Evolutionary conservation across 108 stramenopile species (phyloP).

Genomic region (Skeletonema menzelii): DNA sequence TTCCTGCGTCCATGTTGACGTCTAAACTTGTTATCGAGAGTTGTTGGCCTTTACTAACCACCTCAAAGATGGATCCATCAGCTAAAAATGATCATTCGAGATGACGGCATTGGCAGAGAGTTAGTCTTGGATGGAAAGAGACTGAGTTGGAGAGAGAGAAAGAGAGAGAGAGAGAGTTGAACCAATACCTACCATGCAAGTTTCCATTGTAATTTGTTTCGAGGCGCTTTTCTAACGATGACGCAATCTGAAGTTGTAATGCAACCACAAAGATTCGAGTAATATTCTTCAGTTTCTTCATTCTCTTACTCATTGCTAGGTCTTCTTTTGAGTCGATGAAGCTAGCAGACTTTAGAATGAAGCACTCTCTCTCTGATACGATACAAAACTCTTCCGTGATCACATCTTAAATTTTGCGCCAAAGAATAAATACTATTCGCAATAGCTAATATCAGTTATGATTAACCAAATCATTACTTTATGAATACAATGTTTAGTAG

Average conservation of each 20-base stretch:
- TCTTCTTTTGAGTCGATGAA: too few species aligned
- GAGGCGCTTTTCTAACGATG: background rate
- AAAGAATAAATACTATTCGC: too few species aligned
- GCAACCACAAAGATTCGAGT: background rate
- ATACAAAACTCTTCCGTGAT: too few species aligned
- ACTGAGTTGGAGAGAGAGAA: background rate
- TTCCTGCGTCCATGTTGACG: constrained; percentile 14
- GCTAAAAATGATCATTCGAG: background rate
- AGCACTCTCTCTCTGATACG: too few species aligned
- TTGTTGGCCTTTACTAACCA: constrained; percentile 4
- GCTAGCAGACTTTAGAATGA: too few species aligned
- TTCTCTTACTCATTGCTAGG: background rate
- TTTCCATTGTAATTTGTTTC: background rate
- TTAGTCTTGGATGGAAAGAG: background rate
- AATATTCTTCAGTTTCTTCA: background rate
- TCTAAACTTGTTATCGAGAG: constrained; percentile 7
- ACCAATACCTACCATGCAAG: background rate
- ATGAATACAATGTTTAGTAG: constrained; percentile 17
- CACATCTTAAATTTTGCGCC: too few species aligned
- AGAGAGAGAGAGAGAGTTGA: background rate
- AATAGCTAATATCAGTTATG: background rate
- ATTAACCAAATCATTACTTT: constrained; percentile 7
- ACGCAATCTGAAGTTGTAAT: background rate
- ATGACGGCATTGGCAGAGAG: background rate
- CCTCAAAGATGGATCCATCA: constrained; percentile 11